These are phyloP conservation scores for Blastobotrys apis DNA, from an alignment of 1,139 yeast genomes.

Conservation along the genomic window DNA sequence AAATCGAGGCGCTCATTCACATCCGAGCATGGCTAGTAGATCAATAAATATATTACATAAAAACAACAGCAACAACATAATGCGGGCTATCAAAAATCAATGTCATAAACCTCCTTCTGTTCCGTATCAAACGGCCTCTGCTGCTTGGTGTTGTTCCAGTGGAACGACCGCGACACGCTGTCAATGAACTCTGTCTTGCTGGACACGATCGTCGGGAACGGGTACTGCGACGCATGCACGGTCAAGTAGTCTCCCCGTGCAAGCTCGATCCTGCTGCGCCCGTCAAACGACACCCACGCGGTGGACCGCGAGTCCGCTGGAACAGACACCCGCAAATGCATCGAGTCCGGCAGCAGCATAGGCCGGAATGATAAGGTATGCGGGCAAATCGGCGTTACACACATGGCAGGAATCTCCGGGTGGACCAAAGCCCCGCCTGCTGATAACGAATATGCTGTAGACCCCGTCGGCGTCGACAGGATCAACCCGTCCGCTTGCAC, in stretches of 20 bases:
- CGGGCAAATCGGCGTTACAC: conserved; percentile 89
- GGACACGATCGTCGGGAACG: conserved; percentile 80
- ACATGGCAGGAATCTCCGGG: conserved; percentile 83
- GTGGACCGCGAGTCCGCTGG: conserved; percentile 68
- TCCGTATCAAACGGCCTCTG: conserved; percentile 60
- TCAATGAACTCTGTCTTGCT: conserved; percentile 76
- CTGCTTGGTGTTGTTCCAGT: conserved; percentile 81
- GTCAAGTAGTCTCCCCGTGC: conserved; percentile 72
- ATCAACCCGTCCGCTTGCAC: conserved; percentile 91
- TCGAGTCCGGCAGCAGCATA: conserved; percentile 78
- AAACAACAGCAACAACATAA: background rate
- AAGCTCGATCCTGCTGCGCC: conserved; percentile 69
- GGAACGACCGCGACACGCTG: conserved; percentile 73
- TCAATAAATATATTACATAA: conserved; percentile 1
- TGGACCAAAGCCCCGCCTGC: conserved; percentile 91
- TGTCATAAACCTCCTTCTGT: conserved; percentile 12
- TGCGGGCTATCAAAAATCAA: conserved; percentile 10
- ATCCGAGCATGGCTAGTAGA: conserved; percentile 24
- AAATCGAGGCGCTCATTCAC: conserved; percentile 26
- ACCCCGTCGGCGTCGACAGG: conserved; percentile 87
- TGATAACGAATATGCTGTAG: conserved; percentile 83
- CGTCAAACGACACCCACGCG: conserved; percentile 92
- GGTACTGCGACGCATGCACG: conserved; percentile 71
- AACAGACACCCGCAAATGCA: conserved; percentile 70
- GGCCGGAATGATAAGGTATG: conserved; percentile 88